Percentiles rank a stretch among this genome's conserved stretches.
phyloP scores from a whole-genome alignment of 257 asterid genomes.

The Salvia rosmarinus region DNA sequence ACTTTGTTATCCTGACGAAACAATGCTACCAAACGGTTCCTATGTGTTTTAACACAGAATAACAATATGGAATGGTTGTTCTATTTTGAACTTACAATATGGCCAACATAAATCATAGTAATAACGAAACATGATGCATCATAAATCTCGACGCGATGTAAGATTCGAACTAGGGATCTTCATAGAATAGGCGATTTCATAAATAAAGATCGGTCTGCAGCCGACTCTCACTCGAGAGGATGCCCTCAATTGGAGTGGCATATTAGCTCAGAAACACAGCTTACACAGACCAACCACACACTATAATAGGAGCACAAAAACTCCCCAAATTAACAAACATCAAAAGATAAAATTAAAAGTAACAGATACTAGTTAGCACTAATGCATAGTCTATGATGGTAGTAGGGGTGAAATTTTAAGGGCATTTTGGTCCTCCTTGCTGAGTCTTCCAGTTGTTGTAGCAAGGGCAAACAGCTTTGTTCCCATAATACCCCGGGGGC shows the following conservation, averaged over 20 bases:
- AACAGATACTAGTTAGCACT: constrained; percentile 16
- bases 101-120: too few relatives aligned
- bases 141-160: background rate
- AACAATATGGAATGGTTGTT: too few relatives aligned
- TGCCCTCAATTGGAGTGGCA: constrained; percentile 36
- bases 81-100: too few relatives aligned
- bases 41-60: too few relatives aligned
- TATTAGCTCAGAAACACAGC: background rate
- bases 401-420: constrained; percentile 30
- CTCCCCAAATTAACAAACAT: background rate
- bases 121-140: too few relatives aligned
- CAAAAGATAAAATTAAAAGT: background rate
- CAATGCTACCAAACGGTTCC: too few relatives aligned
- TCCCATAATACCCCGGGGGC: constrained; percentile 84
- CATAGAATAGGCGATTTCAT: background rate
- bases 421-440: constrained; percentile 83
- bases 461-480: constrained; percentile 80
- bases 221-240: constrained; percentile 36
- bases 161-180: background rate
- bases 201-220: constrained; percentile 3
- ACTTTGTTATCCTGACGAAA: too few relatives aligned
- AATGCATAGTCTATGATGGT: background rate
- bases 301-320: background rate
- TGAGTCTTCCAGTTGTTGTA: constrained; percentile 90
- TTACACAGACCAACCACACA: background rate